These are phyloP conservation scores for Turritis glabra DNA, from an alignment of 345 rosid species.

Conservation along the genomic window DNA sequence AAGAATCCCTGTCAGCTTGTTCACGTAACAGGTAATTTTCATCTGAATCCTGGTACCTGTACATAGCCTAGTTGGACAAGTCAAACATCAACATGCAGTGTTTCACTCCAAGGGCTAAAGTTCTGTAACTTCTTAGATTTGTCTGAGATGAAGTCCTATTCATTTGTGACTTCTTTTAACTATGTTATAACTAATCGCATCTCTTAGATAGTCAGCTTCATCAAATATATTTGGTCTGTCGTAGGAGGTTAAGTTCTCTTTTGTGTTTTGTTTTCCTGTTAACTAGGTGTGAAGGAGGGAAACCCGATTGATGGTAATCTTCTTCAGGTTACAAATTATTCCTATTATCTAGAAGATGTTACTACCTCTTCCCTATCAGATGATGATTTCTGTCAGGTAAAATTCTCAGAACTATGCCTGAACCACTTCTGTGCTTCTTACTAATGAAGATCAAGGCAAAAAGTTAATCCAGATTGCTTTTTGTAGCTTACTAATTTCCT, in stretches of 20 bases:
- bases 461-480: slow-evolving; percentile 50
- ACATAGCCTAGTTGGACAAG: not conserved
- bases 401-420: not conserved
- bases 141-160: not conserved
- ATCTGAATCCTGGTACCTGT: not conserved
- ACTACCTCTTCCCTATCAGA: slow-evolving; percentile 57
- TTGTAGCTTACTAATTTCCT: slow-evolving; percentile 49
- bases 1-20: slow-evolving; percentile 65
- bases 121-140: not conserved
- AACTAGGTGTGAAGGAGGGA: slow-evolving; percentile 57
- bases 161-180: not conserved
- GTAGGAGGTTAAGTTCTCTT: not conserved
- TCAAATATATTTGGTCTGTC: not conserved
- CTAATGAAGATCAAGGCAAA: not conserved
- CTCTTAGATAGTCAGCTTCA: not conserved
- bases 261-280: slow-evolving; percentile 16
- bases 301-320: slow-evolving; percentile 42
- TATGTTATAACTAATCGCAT: not conserved
- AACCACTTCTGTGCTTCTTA: not conserved
- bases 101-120: not conserved
- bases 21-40: slow-evolving; percentile 60
- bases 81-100: not conserved
- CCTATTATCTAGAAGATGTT: slow-evolving; percentile 44
- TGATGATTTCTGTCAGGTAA: slow-evolving; percentile 75
- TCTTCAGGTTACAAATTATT: slow-evolving; percentile 58